Percentiles rank a stretch among this genome's conserved stretches.
phyloP scores from a whole-genome alignment of 2,329 filamentous ascomycete species.

The Ophiostoma angusticollis region DNA sequence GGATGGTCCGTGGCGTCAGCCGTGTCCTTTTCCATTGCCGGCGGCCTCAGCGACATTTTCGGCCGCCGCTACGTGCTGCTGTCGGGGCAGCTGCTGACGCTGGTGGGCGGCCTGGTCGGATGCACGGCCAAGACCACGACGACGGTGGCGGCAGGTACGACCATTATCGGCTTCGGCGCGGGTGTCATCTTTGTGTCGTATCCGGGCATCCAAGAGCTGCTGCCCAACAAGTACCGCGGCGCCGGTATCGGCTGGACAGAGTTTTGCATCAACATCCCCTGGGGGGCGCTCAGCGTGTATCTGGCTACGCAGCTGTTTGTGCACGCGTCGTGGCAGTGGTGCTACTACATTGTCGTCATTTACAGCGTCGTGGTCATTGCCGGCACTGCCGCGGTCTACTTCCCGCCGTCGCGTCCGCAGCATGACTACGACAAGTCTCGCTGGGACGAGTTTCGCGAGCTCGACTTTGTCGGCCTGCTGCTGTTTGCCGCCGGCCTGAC shows the following conservation, averaged over 20 bases:
- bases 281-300: constrained; percentile 15
- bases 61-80: constrained; percentile 14
- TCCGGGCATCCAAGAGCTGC: constrained; percentile 21
- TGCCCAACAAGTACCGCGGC: constrained; percentile 23
- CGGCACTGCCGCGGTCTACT: constrained; percentile 18
- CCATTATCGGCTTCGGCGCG: constrained; percentile 22
- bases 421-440: constrained; percentile 20
- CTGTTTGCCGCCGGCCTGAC: constrained; percentile 16
- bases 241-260: constrained; percentile 20
- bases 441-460: constrained; percentile 19
- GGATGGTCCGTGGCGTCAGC: constrained; percentile 14
- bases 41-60: constrained; percentile 16
- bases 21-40: constrained; percentile 15
- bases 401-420: constrained; percentile 17
- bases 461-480: constrained; percentile 19
- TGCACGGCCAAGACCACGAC: constrained; percentile 16
- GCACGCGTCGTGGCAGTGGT: constrained; percentile 20
- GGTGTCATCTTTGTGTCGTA: constrained; percentile 23
- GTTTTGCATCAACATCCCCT: constrained; percentile 19
- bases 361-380: constrained; percentile 16
- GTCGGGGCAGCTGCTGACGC: constrained; percentile 10
- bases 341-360: constrained; percentile 18
- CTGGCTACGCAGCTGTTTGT: constrained; percentile 18
- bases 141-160: constrained; percentile 19
- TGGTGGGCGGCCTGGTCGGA: constrained; percentile 17